phyloP scores from a whole-genome alignment of 331 rosid species.

The Quercus tomentella region DNA sequence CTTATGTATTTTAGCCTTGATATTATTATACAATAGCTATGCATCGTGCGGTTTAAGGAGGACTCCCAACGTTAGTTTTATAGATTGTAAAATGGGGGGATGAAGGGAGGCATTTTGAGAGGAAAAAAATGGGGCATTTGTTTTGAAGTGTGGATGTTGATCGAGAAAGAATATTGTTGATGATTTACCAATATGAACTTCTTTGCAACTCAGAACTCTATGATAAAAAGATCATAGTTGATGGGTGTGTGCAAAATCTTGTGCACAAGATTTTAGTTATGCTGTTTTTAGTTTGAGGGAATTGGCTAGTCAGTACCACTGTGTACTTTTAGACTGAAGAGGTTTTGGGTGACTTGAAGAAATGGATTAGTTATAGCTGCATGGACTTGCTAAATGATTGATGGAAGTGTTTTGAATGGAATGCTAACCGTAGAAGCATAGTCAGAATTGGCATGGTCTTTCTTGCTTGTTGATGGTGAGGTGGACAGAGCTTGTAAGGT shows the following conservation, averaged over 20 bases:
- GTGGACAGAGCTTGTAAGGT: too few relatives aligned
- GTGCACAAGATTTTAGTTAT: neutral
- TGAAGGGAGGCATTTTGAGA: too few relatives aligned
- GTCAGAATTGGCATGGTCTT: neutral
- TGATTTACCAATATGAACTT: neutral
- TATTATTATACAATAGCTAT: neutral
- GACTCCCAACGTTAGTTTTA: too few relatives aligned
- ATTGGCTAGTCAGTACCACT: neutral
- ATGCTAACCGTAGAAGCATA: neutral
- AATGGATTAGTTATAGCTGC: neutral
- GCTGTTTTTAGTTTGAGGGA: neutral
- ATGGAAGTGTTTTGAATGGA: neutral
- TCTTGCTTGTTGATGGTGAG: too few relatives aligned
- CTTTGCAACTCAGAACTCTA: neutral
- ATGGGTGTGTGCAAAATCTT: neutral
- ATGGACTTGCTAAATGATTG: neutral
- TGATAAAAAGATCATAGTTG: neutral
- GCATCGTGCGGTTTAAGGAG: neutral
- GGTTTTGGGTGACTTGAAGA: neutral
- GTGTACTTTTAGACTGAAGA: neutral
- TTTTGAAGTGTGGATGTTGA: too few relatives aligned
- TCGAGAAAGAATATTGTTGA: neutral
- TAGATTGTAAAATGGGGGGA: too few relatives aligned
- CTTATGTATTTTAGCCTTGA: too few relatives aligned
- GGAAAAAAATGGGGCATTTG: too few relatives aligned